Conservation (phyloP, 805 yeast species). For the Spathaspora sp. region DNA sequence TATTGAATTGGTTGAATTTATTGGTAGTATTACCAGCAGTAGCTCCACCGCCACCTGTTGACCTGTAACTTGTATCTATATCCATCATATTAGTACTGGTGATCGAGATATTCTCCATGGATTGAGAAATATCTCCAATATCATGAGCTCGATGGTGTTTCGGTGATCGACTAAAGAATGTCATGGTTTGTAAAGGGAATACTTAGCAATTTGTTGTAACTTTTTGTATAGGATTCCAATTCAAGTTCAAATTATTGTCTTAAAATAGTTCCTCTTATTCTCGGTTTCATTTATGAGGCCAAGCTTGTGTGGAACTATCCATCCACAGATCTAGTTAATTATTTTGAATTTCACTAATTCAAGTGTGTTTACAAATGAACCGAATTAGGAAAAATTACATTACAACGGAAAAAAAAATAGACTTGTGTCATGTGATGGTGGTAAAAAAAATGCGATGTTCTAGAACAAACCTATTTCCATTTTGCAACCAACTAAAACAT, state of each 20-base stretch:
- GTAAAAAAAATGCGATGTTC: not conserved
- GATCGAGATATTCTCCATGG: slow-evolving; percentile 41
- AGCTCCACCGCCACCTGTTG: slow-evolving; percentile 7
- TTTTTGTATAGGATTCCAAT: not conserved
- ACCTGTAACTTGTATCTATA: slow-evolving; percentile 29
- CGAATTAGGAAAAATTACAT: not conserved
- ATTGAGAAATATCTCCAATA: slow-evolving; percentile 37
- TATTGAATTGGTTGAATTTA: slow-evolving; percentile 16
- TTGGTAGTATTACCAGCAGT: not conserved
- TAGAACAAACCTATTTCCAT: not conserved
- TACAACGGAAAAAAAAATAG: not conserved
- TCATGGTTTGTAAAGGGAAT: slow-evolving; percentile 5
- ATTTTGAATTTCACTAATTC: not conserved
- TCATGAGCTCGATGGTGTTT: slow-evolving; percentile 12
- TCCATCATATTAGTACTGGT: slow-evolving; percentile 34
- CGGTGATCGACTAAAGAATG: slow-evolving; percentile 17
- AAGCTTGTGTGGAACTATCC: not conserved
- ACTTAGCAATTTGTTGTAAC: not conserved
- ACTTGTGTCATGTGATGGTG: not conserved
- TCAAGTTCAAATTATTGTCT: not conserved
- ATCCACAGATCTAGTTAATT: not conserved
- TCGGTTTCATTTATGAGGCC: not conserved
- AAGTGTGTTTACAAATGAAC: slow-evolving; percentile 3
- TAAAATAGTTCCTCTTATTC: not conserved
- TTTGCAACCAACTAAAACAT: not conserved